Conservation (phyloP, 2,329 filamentous ascomycete species). For the Parastagonospora avenae region DNA sequence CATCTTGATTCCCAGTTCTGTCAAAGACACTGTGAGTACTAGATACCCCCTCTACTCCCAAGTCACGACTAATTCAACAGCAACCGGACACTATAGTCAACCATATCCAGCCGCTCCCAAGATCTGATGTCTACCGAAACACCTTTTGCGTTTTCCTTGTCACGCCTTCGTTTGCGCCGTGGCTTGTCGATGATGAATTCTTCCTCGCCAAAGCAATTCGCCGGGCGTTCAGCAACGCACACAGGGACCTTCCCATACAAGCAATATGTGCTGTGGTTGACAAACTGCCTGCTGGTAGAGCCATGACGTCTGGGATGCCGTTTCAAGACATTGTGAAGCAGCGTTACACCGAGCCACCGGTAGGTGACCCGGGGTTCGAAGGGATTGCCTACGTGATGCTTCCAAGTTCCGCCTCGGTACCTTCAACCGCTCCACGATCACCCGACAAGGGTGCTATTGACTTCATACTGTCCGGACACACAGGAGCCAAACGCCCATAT, state of each 20-base stretch:
- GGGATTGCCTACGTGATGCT: conserved; percentile 41
- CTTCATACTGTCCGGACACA: conserved; percentile 21
- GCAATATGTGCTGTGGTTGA: conserved; percentile 45
- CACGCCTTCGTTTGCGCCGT: conserved; percentile 40
- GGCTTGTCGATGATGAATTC: conserved; percentile 30
- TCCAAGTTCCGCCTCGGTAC: conserved; percentile 11
- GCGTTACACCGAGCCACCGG: conserved; percentile 12
- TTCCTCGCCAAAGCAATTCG: conserved; percentile 36
- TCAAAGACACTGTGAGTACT: conserved; percentile 25
- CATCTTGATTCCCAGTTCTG: conserved; percentile 34
- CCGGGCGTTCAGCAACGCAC: conserved; percentile 17
- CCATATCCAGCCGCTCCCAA: conserved; percentile 25
- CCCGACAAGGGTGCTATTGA: conserved; percentile 31
- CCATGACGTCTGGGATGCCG: conserved; percentile 2
- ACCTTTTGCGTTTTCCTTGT: conserved; percentile 38
- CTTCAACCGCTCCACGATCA: conserved; percentile 4
- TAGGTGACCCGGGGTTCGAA: conserved; percentile 35
- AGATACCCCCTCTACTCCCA: neutral
- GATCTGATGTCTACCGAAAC: neutral
- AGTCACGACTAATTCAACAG: conserved; percentile 13
- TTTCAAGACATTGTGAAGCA: conserved; percentile 3
- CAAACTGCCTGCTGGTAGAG: conserved; percentile 35
- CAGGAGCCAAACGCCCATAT: neutral
- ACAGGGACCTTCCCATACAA: conserved; percentile 11
- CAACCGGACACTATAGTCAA: conserved; percentile 29